phyloP scores from a whole-genome alignment of 441 rosid species.

The Cnidoscolus chayamansa region DNA sequence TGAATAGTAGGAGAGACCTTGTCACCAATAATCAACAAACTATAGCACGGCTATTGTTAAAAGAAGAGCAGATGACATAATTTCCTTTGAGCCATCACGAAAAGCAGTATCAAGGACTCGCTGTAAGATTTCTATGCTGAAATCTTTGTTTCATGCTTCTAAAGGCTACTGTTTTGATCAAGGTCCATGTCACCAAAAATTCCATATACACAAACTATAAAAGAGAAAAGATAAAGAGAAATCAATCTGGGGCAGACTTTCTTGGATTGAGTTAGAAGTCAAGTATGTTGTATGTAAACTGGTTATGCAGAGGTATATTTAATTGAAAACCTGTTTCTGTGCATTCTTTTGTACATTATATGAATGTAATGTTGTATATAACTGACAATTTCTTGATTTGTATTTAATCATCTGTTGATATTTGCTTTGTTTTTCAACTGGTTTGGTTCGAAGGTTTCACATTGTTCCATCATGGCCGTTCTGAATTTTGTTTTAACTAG shows the following conservation, averaged over 20 bases:
- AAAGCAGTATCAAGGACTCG: slow-evolving; percentile 12
- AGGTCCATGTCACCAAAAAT: slow-evolving; percentile 16
- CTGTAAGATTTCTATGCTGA: slow-evolving; percentile 15
- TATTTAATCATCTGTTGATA: not conserved
- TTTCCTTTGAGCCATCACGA: slow-evolving; percentile 8
- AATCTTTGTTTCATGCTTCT: slow-evolving; percentile 20
- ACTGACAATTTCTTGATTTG: too few relatives aligned
- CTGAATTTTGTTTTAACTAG: too few relatives aligned
- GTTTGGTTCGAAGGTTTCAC: not conserved
- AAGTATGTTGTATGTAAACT: not conserved
- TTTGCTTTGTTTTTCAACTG: not conserved
- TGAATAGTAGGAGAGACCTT: slow-evolving; percentile 27
- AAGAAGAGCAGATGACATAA: slow-evolving; percentile 66
- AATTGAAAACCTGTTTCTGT: not conserved
- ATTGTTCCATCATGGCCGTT: not conserved
- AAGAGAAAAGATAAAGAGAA: slow-evolving; percentile 9
- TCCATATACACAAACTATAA: slow-evolving; percentile 10
- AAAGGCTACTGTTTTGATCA: slow-evolving; percentile 27
- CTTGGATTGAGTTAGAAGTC: slow-evolving; percentile 17
- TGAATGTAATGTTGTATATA: slow-evolving; percentile 19
- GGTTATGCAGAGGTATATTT: too few relatives aligned
- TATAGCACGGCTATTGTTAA: slow-evolving; percentile 49
- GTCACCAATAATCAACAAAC: slow-evolving; percentile 45
- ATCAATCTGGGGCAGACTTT: slow-evolving; percentile 16
- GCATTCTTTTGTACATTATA: slow-evolving; percentile 50